Base-by-base conservation (phyloP, 225 moss, liverwort and hornwort species). In the Marchantia polymorpha region DNA sequence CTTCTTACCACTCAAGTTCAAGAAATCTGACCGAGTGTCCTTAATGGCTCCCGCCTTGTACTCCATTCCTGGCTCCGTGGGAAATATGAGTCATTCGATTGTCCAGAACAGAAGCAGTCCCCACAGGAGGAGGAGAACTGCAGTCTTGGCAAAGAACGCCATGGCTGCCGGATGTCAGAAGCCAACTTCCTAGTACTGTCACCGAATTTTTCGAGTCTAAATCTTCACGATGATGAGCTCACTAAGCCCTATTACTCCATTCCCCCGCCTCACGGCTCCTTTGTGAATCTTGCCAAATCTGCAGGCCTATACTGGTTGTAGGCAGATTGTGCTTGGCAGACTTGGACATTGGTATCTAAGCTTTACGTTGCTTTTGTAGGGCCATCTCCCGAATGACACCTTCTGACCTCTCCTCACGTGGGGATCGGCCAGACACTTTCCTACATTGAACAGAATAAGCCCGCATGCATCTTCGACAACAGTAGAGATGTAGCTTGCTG, bases 91-190 rank as follows among this genome's bases (percentile, higher is more conserved):
- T 87, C 90, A 91, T 78, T 89, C 87, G 69, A 83, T 80, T 60
- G 83, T 83, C 90, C 90, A 91, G 55, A 91, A 87, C 50, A 91
- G 30, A 55, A 91, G 87, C 87, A 91, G 72, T 19, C 85, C 89
- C 89, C 90, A 91, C 78, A 91, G 47, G 74, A 87, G 66, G 29
- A 87, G 58, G 27, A 84, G 76, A 22, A 89, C 65, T 51, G 87
- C 70, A 3, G 81, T 74, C 78, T 84, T 83, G 0, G 87, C 46
- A 27, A 77, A 67, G 52, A 68, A 7, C 4, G 74, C 74, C 74
- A 75, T 75, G 58, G 25, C 76, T 63, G 12, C 20, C n/a, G 39
- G 74, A 26, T 47, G 20, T 70, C 6, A 49, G 48, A 47, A 19
- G 19, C 68, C 68, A 22, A 48, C 7, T 47, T 39, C 70, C 2